Base-by-base conservation (phyloP, 2,329 filamentous ascomycete species). In the Onygena corvina region DNA sequence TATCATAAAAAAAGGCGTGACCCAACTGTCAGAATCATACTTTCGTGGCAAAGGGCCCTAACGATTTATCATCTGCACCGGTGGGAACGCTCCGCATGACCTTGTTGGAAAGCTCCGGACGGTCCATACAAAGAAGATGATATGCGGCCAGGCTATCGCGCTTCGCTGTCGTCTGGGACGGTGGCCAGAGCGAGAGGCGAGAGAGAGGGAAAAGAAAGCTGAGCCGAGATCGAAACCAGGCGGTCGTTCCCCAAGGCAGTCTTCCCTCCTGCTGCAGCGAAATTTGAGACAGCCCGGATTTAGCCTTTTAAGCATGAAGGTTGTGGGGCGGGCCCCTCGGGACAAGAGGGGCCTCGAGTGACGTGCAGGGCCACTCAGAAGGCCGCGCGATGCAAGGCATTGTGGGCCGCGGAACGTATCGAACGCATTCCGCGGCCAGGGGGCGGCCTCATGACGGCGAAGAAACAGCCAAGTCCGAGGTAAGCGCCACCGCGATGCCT, bases 1-100 rank as follows among this genome's bases (percentile, higher is more conserved):
- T 42, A 42, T 42, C 38, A 42, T 42, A 42, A 42, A 42, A n/a
- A n/a, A n/a, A n/a, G n/a, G 12, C 21, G 27, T 42, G 38, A 42
- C 2, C 38, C 18, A 38, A 18, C 20, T 42, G 38, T 25, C 38
- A 42, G 18, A 42, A 42, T 42, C 21, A 42, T 14, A 42, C 38
- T 42, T 42, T 42, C n/a, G 38, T 42, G 38, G 38, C 38, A 14
- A 42, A 42, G 25, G 20, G 16, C 11, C 12, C 21, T 25, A n/a
- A 42, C 12, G 38, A 25, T 42, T 27, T 27, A 25, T 20, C n/a
- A n/a, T n/a, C n/a, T n/a, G n/a, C n/a, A n/a, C n/a, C n/a, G n/a
- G n/a, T n/a, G n/a, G n/a, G n/a, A n/a, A n/a, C n/a, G n/a, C n/a
- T n/a, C n/a, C n/a, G n/a, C n/a, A n/a, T n/a, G n/a, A n/a, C n/a